A percentile compares a stretch with the other conserved stretches of the same genome.
These are phyloP conservation scores for Wallacemonas sp. DNA, from an alignment of 208 protist genomes.

Conservation along the genomic window DNA sequence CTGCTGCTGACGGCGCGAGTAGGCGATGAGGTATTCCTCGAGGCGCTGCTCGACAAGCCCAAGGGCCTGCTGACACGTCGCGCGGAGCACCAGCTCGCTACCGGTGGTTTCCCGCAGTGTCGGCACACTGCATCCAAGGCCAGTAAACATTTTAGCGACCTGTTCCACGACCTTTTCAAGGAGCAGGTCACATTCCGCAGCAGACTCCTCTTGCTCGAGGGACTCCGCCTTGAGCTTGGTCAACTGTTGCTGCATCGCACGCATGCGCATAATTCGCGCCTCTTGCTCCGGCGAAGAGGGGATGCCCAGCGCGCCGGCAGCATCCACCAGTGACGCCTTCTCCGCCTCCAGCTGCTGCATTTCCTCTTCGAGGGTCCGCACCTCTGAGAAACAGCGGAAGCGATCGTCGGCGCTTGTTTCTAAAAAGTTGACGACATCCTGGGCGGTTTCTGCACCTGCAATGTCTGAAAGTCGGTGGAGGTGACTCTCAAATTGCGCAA, in stretches of 20 bases:
- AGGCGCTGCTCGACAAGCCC: conserved; percentile 67
- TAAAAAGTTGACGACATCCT: conserved; percentile 58
- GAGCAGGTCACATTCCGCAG: conserved; percentile 19
- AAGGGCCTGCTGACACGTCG: conserved; percentile 38
- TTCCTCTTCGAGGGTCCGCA: conserved; percentile 49
- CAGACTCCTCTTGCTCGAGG: conserved; percentile 32
- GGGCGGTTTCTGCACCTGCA: conserved; percentile 42
- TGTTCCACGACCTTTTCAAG: conserved; percentile 30
- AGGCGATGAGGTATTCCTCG: conserved; percentile 77
- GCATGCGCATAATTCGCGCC: conserved; percentile 8
- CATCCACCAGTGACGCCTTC: conserved; percentile 21
- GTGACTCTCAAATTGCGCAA: conserved; percentile 47
- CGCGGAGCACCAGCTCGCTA: conserved; percentile 26
- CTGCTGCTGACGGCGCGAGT: conserved; percentile 20
- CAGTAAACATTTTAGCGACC: conserved; percentile 41
- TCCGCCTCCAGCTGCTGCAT: conserved; percentile 33
- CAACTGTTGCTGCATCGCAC: conserved; percentile 22
- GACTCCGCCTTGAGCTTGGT: conserved; percentile 24
- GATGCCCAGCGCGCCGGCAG: neutral
- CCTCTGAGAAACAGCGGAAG: conserved; percentile 53
- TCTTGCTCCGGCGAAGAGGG: conserved; percentile 8
- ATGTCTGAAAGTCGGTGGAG: conserved; percentile 46
- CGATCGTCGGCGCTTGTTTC: conserved; percentile 42
- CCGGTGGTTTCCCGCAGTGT: conserved; percentile 30
- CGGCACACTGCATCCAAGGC: conserved; percentile 42